Base-by-base conservation (phyloP, 768 basidiomycete species). In the Lactarius evosmus region DNA sequence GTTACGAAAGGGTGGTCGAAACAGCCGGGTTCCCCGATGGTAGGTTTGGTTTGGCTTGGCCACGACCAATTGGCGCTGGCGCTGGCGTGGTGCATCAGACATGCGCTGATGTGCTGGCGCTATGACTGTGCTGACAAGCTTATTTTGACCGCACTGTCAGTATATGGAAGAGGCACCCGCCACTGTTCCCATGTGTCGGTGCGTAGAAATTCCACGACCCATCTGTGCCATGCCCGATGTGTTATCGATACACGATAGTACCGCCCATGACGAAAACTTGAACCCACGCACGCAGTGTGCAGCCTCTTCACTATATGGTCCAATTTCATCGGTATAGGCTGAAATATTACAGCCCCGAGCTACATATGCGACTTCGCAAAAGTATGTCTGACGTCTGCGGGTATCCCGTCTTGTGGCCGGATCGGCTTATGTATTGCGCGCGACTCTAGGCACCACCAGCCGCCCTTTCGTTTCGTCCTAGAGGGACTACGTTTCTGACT, bases 401-500 rank as follows among this genome's bases (percentile, higher is more conserved):
- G 53, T 30, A 29, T 36, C 53, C 52, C 36, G 32, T 33, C 50
- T 25, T 40, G 22, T 17, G 17, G 16, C 34, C 50, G 25, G 46
- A 12, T 46, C 46, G n/a, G n/a, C 38, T 46, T 46, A 12, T 17
- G 58, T 55, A 34, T 60, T 53, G 6, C 22, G 58, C 41, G 51
- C 32, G 51, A n/a, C 25, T 53, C 40, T 55, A n/a, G 36, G 38
- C 44, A 44, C 54, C 30, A 60, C 44, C 38, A 25, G 33, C 40
- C 19, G 52, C 29, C 40, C 33, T 27, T 46, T 54, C 16, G 27
- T 46, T 60, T 64, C 29, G 54, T 49, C 40, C 57, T 59, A 27
- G 63, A 36, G 33, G 41, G 30, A 30, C 52, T 33, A 9, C 22
- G 7, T 36, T 29, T 34, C 58, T 36, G 51, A 55, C 53, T 32